Base-by-base conservation (phyloP, 129 eudicot genomes). In the Flaveria ramosissima region DNA sequence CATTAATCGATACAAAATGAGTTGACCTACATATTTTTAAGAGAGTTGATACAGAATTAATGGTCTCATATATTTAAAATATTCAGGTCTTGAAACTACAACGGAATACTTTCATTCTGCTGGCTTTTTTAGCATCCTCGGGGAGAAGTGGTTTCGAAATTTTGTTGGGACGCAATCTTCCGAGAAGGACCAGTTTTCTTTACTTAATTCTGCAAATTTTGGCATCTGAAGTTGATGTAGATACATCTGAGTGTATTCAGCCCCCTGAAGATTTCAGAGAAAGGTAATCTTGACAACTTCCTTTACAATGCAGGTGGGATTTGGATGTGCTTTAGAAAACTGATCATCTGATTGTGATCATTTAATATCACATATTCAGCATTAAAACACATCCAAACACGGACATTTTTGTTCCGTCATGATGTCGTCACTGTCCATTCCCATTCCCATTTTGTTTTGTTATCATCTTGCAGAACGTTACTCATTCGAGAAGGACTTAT, bases 81-180 rank as follows among this genome's bases (percentile, higher is more conserved):
- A 80, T 78, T 84, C 92, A 93, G 98, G 97, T 81, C 24, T 76
- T 91, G 85, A 78, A 83, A 84, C 96, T 93, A 69, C 93, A 86
- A 59, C 83, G 89, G 81, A 82, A 77, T 71, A 84, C 87, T 19
- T 79, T 91, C 23, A 50, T 41, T 74, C 71, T 89, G 81, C 85
- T 93, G 72, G 97, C 97, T 71, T 87, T 91, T 84, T 46, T 93
- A 67, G 98, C 91, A 45, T 89, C 96, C 50, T 87, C 91, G 1
- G 97, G 97, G 63, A 87, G 82, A 80, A 66, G 62, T 72, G 96
- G 98, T 47, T 80, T 91, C 67, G 97, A 89, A 63, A 83, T 93
- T 82, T 15, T 93, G 72, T 78, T 93, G 81, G 80, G 83, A 52
- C 80, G 68, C 51, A 72, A 71, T 74, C 84, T 82, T 65, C 75